A percentile compares a stretch with the other conserved stretches of the same genome.
phyloP scores from a whole-genome alignment of 352 stramenopile genomes.

The Globisporangium viniferum region DNA sequence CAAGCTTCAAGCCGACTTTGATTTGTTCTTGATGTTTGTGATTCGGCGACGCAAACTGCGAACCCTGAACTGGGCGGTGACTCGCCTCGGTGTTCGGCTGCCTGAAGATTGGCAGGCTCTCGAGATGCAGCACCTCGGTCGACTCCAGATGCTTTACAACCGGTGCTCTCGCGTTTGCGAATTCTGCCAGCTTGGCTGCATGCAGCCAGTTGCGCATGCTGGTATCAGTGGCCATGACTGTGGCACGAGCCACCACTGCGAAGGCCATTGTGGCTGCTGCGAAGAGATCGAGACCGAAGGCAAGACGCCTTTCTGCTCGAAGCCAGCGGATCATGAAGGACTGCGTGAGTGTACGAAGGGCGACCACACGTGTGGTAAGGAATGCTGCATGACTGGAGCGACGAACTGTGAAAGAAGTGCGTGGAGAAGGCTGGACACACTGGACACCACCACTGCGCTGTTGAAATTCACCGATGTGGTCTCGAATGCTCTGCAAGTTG shows the following conservation, averaged over 20 bases:
- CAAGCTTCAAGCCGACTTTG: conserved; percentile 39
- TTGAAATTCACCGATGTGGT: conserved; percentile 54
- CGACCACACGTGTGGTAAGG: conserved; percentile 58
- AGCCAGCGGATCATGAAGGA: conserved; percentile 60
- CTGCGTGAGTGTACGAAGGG: conserved; percentile 57
- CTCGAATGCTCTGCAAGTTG: conserved; percentile 36
- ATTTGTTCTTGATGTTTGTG: conserved; percentile 53
- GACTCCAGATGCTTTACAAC: conserved; percentile 46
- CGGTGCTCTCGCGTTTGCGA: conserved; percentile 58
- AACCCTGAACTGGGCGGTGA: conserved; percentile 38
- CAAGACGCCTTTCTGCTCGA: conserved; percentile 39
- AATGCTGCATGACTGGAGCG: conserved; percentile 38
- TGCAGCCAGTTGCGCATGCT: conserved; percentile 47
- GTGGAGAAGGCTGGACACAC: conserved; percentile 43
- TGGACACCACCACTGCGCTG: conserved; percentile 46
- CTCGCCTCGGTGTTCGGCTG: conserved; percentile 33
- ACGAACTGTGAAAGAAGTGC: conserved; percentile 57
- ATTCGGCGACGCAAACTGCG: conserved; percentile 52
- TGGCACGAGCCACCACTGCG: conserved; percentile 44
- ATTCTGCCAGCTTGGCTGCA: conserved; percentile 58
- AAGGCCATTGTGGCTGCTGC: conserved; percentile 50
- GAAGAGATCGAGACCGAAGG: conserved; percentile 17
- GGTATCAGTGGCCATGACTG: conserved; percentile 40
- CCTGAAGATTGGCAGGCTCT: conserved; percentile 44
- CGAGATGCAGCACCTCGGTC: conserved; percentile 41